Base-by-base conservation (phyloP, 2,329 filamentous ascomycete genomes). In the Blastomyces parvus region DNA sequence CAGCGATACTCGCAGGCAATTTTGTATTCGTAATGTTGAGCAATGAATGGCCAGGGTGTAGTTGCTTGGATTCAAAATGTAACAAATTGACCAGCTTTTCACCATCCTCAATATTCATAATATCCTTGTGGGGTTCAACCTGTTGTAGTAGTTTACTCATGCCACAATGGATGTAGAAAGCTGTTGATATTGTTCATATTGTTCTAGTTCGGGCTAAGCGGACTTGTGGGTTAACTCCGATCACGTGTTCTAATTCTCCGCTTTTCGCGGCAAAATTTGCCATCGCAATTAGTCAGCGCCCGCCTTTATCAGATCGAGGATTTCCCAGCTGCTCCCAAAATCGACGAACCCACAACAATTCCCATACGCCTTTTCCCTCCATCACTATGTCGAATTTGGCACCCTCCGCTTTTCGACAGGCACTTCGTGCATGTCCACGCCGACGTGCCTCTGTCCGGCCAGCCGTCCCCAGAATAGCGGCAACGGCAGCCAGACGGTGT, bases 341-440 rank as follows among this genome's bases (percentile, higher is more conserved):
- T 30, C 7, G 14, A 25, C 46, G 27, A 55, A 11, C 40, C 56
- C 27, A 40, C 57, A 44, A 40, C 48, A 19, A 7, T 25, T n/a
- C 22, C 57, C 22, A 6, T 14, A 7, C 33, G 1, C 59, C 44
- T 11, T 14, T 50, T 38, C 56, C 58, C 22, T 33, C 50, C 30
- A 57, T 59, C 53, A 52, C 69, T 70, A 89, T 89, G 87, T 82
- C 85, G 69, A 85, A 80, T 73, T 77, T 86, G 74, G 83, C 87
- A 77, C 86, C 88, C 65, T 82, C 83, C 72, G 84, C 86, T 70
- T 80, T 90, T 77, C 87, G 89, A 80, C 89, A 91, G 82, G 88
- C 88, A 69, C 86, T 89, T 64, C 79, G 82, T 69, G 78, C 80
- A 71, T 84, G 81, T 69, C 77, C 80, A 65, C 79, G 83, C 66